phyloP scores from a whole-genome alignment of 2,329 filamentous ascomycete genomes.

The Rachicladosporium sp. region DNA sequence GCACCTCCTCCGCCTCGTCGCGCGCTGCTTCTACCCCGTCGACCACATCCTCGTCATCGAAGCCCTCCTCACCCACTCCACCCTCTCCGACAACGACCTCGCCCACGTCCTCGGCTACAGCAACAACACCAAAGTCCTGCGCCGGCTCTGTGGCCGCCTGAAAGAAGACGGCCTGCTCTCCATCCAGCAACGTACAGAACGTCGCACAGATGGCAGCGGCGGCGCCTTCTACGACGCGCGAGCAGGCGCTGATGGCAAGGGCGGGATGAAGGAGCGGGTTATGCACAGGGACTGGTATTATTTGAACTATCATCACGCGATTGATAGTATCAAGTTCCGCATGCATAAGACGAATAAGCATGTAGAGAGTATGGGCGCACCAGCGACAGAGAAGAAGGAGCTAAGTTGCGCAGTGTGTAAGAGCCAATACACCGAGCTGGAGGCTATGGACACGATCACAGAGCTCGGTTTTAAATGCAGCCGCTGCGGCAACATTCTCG shows the following conservation, averaged over 20 bases:
- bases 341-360: conserved; percentile 79
- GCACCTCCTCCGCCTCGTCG: conserved; percentile 73
- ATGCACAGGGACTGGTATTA: conserved; percentile 76
- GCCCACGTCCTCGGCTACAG: conserved; percentile 59
- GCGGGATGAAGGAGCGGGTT: conserved; percentile 20
- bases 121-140: conserved; percentile 83
- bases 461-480: conserved; percentile 60
- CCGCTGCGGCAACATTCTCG: conserved; percentile 55
- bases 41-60: conserved; percentile 74
- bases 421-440: conserved; percentile 77
- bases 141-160: conserved; percentile 75
- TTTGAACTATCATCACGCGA: conserved; percentile 85
- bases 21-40: conserved; percentile 75
- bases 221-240: conserved; percentile 7
- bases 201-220: conserved; percentile 20
- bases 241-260: conserved; percentile 3
- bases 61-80: conserved; percentile 61
- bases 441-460: conserved; percentile 64
- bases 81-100: conserved; percentile 75
- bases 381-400: conserved; percentile 75
- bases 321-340: conserved; percentile 93
- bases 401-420: conserved; percentile 74
- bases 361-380: conserved; percentile 71
- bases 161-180: conserved; percentile 76
- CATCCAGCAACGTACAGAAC: conserved; percentile 47